Percentiles rank a stretch among this genome's conserved stretches.
These are phyloP conservation scores for Crassisporium funariophilum DNA, from an alignment of 768 basidiomycete species.

Conservation along the genomic window DNA sequence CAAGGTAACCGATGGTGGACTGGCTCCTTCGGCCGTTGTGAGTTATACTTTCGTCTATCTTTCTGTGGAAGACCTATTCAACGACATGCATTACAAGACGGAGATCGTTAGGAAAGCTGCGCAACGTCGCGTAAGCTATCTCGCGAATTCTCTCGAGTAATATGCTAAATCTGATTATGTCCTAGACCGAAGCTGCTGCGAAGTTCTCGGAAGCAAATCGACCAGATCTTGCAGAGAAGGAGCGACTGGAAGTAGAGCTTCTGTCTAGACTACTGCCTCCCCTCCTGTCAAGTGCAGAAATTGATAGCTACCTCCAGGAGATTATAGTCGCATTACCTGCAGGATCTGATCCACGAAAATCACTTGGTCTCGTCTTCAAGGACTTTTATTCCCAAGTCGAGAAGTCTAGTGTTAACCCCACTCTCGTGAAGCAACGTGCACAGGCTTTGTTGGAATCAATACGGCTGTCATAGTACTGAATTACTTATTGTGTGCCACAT, in stretches of 20 bases:
- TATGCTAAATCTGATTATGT: slow-evolving; percentile 1
- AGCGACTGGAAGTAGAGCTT: slow-evolving; percentile 56
- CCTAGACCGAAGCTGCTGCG: slow-evolving; percentile 62
- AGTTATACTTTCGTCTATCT: slow-evolving; percentile 10
- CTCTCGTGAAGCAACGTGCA: slow-evolving; percentile 56
- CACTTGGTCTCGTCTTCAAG: slow-evolving; percentile 58
- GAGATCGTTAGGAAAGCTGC: slow-evolving; percentile 60
- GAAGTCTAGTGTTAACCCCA: slow-evolving; percentile 56
- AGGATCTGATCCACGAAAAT: slow-evolving; percentile 30
- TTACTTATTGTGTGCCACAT: slow-evolving; percentile 1
- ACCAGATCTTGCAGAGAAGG: slow-evolving; percentile 65
- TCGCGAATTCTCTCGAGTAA: neutral
- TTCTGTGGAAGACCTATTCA: too few relatives aligned
- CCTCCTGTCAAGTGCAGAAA: slow-evolving; percentile 52
- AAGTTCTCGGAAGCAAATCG: slow-evolving; percentile 62
- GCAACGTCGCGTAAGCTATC: slow-evolving; percentile 53
- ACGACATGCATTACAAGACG: slow-evolving; percentile 19
- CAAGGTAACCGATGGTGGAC: slow-evolving; percentile 47
- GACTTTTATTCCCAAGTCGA: slow-evolving; percentile 65
- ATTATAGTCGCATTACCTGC: slow-evolving; percentile 36
- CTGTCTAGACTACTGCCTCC: slow-evolving; percentile 63
- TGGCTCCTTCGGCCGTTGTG: slow-evolving; percentile 52
- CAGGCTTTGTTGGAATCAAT: slow-evolving; percentile 24
- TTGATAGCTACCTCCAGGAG: slow-evolving; percentile 52
- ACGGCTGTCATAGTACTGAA: neutral